phyloP scores from a whole-genome alignment of 2,329 filamentous ascomycete genomes.

The Dactylellina haptotyla region DNA sequence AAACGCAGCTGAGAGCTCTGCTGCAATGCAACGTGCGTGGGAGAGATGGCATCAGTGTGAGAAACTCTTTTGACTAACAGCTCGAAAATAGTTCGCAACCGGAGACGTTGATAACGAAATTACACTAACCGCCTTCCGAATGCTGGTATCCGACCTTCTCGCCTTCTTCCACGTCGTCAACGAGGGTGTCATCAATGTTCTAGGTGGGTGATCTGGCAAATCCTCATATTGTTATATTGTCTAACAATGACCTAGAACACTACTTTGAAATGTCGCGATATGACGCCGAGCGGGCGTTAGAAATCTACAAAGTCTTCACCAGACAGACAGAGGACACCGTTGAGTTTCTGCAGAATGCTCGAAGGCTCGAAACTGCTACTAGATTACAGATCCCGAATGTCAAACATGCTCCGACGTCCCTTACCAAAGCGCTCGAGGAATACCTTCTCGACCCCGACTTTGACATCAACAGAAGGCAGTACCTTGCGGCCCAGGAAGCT shows the following conservation, averaged over 20 bases:
- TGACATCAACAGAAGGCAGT: constrained; percentile 90
- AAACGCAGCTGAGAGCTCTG: constrained; percentile 84
- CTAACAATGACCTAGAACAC: constrained; percentile 70
- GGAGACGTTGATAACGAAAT: constrained; percentile 96
- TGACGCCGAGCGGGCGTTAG: constrained; percentile 89
- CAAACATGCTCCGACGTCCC: constrained; percentile 93
- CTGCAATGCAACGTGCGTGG: constrained; percentile 83
- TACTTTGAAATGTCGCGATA: constrained; percentile 98
- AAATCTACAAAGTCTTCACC: constrained; percentile 91
- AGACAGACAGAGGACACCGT: constrained; percentile 93
- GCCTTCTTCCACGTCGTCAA: constrained; percentile 94
- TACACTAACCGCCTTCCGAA: constrained; percentile 85
- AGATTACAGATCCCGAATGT: constrained; percentile 94
- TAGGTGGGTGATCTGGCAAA: constrained; percentile 70
- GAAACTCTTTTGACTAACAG: constrained; percentile 30
- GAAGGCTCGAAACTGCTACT: constrained; percentile 91
- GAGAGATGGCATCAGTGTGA: neutral
- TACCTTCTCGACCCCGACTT: constrained; percentile 96
- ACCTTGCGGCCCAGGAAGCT: constrained; percentile 84
- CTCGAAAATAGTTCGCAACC: constrained; percentile 74
- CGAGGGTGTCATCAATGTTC: constrained; percentile 94
- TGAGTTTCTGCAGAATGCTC: constrained; percentile 84
- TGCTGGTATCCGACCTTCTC: constrained; percentile 88
- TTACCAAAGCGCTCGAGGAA: constrained; percentile 89
- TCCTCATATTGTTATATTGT: neutral